Evolutionary conservation across 2,329 filamentous ascomycete genomes (phyloP).

Genomic region (Microcera coccophila): DNA sequence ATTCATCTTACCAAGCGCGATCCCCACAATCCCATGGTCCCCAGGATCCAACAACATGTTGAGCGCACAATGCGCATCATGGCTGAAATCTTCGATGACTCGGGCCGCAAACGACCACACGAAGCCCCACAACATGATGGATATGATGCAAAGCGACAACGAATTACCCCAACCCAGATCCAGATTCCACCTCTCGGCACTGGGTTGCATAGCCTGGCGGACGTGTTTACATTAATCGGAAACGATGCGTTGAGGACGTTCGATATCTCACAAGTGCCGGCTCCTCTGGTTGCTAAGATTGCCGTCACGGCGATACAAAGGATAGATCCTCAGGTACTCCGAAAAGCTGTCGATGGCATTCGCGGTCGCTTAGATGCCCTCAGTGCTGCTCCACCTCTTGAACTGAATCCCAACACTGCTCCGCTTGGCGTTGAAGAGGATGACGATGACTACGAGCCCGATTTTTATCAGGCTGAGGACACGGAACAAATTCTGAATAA

Average conservation of each 20-base stretch:
- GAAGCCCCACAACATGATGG: slow-evolving; percentile 68
- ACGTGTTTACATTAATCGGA: slow-evolving; percentile 78
- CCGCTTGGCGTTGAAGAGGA: slow-evolving; percentile 71
- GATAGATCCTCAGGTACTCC: slow-evolving; percentile 64
- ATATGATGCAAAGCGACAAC: slow-evolving; percentile 79
- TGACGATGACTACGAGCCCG: slow-evolving; percentile 83
- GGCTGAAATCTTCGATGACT: slow-evolving; percentile 74
- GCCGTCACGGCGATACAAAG: slow-evolving; percentile 73
- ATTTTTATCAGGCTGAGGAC: slow-evolving; percentile 73
- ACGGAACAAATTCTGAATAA: slow-evolving; percentile 75
- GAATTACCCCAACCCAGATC: slow-evolving; percentile 47
- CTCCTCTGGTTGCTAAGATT: slow-evolving; percentile 73
- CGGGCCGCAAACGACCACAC: slow-evolving; percentile 70
- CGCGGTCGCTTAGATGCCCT: slow-evolving; percentile 47
- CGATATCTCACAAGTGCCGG: slow-evolving; percentile 75
- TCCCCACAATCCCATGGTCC: slow-evolving; percentile 69
- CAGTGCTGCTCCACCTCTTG: slow-evolving; percentile 42
- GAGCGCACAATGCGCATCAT: slow-evolving; percentile 77
- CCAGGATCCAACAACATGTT: slow-evolving; percentile 81
- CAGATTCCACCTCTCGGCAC: slow-evolving; percentile 68
- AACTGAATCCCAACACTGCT: slow-evolving; percentile 55
- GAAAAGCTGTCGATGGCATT: slow-evolving; percentile 66
- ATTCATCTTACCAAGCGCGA: slow-evolving; percentile 84
- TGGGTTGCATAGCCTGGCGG: slow-evolving; percentile 73
- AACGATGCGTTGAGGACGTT: slow-evolving; percentile 73